Conservation (phyloP, 345 rosid genomes). For the Gossypium ekmanianum region DNA sequence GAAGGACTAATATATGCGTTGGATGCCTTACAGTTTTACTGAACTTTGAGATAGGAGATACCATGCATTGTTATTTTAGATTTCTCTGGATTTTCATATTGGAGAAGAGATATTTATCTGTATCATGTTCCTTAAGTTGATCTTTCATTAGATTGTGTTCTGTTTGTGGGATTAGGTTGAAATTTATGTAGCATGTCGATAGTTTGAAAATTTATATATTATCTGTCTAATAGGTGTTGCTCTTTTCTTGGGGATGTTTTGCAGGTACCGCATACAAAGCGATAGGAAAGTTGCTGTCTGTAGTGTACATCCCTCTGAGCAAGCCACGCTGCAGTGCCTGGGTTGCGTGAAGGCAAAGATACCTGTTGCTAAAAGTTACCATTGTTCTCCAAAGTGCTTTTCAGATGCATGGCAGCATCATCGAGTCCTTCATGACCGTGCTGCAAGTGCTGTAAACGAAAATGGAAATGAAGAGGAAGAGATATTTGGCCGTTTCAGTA, state of each 20-base stretch:
- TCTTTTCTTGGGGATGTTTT: slow-evolving; percentile 19
- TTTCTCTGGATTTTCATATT: background rate
- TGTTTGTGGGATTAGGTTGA: slow-evolving; percentile 12
- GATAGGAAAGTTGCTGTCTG: slow-evolving; percentile 87
- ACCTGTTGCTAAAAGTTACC: slow-evolving; percentile 80
- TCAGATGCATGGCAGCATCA: slow-evolving; percentile 99
- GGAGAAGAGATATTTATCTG: background rate
- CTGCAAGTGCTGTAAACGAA: slow-evolving; percentile 73
- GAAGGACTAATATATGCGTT: background rate
- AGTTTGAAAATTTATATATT: background rate
- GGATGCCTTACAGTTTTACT: background rate
- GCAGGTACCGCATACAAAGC: slow-evolving; percentile 92
- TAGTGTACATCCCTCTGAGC: slow-evolving; percentile 90
- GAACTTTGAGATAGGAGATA: background rate
- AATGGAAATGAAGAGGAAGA: slow-evolving; percentile 91
- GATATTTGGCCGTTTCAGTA: slow-evolving; percentile 71
- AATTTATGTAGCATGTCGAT: background rate
- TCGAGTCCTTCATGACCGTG: slow-evolving; percentile 88
- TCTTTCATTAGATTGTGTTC: background rate
- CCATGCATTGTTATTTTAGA: background rate
- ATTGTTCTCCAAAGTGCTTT: slow-evolving; percentile 91
- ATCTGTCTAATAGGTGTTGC: background rate
- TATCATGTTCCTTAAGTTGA: background rate
- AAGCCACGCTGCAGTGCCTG: slow-evolving; percentile 84
- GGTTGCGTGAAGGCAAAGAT: slow-evolving; percentile 87